These are phyloP conservation scores for Flaveria robusta DNA, from an alignment of 129 eudicot genomes.

Conservation along the genomic window DNA sequence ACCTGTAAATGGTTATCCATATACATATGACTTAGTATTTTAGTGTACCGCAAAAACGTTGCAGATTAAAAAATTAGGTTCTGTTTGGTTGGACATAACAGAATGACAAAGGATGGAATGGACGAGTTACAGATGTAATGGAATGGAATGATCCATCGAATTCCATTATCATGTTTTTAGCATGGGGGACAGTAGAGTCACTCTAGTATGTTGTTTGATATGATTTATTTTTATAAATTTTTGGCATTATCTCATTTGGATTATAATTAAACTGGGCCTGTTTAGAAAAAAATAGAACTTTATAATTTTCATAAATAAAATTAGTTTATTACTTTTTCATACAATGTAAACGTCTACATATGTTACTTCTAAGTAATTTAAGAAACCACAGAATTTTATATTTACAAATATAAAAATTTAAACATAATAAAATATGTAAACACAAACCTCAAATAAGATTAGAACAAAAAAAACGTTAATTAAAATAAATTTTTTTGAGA, in stretches of 20 bases:
- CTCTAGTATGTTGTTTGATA: no score
- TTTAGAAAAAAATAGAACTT: background rate
- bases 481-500: background rate
- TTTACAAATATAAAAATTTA: background rate
- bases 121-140: background rate
- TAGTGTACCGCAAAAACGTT: background rate
- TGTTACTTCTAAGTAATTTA: background rate
- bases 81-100: constrained; percentile 11
- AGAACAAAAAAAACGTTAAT: background rate
- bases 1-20: constrained; percentile 47
- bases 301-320: background rate
- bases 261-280: background rate
- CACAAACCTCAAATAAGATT: background rate
- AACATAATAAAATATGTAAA: background rate
- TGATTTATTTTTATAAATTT: no score
- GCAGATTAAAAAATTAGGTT: background rate
- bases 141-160: background rate
- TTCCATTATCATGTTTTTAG: no score
- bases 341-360: background rate
- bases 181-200: no score
- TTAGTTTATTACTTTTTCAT: background rate
- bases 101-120: no score
- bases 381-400: background rate
- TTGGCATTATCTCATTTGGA: background rate
- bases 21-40: constrained; percentile 6